Evolutionary conservation across 2,329 filamentous ascomycete species (phyloP), one percentile per base, ranked within the genome.

Genomic region (Amauroascus verrucosus): DNA sequence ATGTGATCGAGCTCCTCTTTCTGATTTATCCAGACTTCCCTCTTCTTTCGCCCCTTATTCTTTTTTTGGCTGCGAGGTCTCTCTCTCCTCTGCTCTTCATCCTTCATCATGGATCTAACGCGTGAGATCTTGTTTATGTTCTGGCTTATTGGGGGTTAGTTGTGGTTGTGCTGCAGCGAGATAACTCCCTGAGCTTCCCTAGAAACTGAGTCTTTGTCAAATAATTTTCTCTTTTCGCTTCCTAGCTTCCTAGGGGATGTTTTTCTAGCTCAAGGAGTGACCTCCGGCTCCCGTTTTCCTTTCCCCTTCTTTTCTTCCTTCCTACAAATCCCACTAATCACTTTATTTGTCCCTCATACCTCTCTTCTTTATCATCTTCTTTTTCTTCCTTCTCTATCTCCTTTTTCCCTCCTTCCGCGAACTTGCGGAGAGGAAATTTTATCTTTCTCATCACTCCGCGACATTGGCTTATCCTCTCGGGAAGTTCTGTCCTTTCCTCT

Each of bases 61-160:
- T 9, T 30, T 30, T 4, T 9, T 30, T 35, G 43, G 16, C 18
- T 41, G 38, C 47, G 44, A 51, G 30, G 16, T 46, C 11, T 18
- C 5, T 41, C 24, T 3, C 38, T 9, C 30, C 33, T 26, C 20
- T 43, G 22, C 22, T 5, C 50, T 48, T n/a, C 35, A 18, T 40
- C 38, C 13, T 47, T 51, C 52, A 57, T 20, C 48, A 57, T 57
- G 55, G 55, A 57, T 57, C 52, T 54, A 40, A 52, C 52, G 35
- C 38, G 48, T 48, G 52, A 54, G 52, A 54, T 48, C 52, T 44
- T 45, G 43, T 49, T 38, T 41, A 43, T 43, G 18, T 51, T 51
- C 40, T 57, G 52, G 47, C 55, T 50, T 53, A 54, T 57, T 37
- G 55, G 55, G 22, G 55, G 55, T 52, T 57, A 57, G 52, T 41